Base-by-base conservation (phyloP, 768 basidiomycete genomes). In the Pholiota microspora region DNA sequence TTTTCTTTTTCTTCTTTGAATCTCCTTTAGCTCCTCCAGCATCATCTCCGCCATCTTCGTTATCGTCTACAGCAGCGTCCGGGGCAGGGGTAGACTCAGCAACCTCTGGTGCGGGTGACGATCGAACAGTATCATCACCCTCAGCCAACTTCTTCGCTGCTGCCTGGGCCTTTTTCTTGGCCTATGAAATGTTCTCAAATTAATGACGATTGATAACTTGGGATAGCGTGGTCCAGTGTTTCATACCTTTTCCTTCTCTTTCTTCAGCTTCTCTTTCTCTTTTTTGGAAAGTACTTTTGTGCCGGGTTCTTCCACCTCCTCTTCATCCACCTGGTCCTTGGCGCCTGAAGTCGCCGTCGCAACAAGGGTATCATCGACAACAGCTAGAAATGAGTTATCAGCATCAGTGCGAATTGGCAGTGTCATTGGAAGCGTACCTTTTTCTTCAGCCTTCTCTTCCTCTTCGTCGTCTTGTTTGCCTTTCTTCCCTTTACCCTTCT, bases 241-340 rank as follows among this genome's bases (percentile, higher is more conserved):
- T 40, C 64, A 45, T 31, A 88, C 94, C 88, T 97, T 97, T 76
- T 97, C 94, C 49, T 85, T 84, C 72, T 98, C 95, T 74, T 98
- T 98, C 83, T 98, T 98, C 57, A 96, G 76, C 68, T 87, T 87
- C 69, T 98, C 95, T 74, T 98, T 98, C 78, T 98, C 92, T 69
- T 96, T 97, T 76, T 98, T 98, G 15, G 88, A 86, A 31, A 97
- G 71, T 28, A 96, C 67, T 71, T 88, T 85, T 3, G 76, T 75
- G 12, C 82, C 90, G 46, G 71, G 71, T 48, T 79, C 85, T 27
- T 80, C 82, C 34, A 70, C 79, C n/a, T 75, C 85, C 6, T 78
- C 83, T 21, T 73, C 80, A 18, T 76, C 79, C 10, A 69, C 77
- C 27, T 67, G 70, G 34, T 69, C 73, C 23, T 70, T 47, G 63